These are phyloP conservation scores for Eucalyptus sideroxylon DNA, from an alignment of 345 rosid species.

Conservation along the genomic window DNA sequence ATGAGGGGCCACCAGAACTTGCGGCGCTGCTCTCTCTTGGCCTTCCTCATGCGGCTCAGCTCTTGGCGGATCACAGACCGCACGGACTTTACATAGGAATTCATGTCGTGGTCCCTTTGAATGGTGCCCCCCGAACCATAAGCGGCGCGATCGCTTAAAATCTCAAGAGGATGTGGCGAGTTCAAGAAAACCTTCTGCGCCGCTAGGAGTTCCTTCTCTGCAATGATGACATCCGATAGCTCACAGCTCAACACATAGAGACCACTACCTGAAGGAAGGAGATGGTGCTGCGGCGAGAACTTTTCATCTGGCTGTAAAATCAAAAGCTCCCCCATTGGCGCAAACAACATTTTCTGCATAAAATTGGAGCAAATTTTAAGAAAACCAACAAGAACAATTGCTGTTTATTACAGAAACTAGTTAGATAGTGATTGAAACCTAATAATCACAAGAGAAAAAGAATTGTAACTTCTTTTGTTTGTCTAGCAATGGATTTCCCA, in stretches of 20 bases:
- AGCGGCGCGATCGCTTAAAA: constrained; percentile 70
- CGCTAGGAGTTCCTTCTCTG: constrained; percentile 51
- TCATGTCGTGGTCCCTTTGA: constrained; percentile 88
- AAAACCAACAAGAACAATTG: not conserved
- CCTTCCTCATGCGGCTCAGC: constrained; percentile 47
- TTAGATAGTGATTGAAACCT: not conserved
- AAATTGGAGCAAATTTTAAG: not conserved
- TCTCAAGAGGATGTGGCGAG: constrained; percentile 98
- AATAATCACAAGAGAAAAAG: not conserved
- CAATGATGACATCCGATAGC: constrained; percentile 19
- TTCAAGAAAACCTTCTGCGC: constrained; percentile 70
- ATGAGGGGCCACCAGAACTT: constrained; percentile 67
- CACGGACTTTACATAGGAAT: constrained; percentile 63
- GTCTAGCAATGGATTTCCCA: not conserved
- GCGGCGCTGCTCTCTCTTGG: constrained; percentile 38
- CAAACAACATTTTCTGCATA: constrained; percentile 59
- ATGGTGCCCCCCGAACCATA: constrained; percentile 87
- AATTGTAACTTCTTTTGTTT: not conserved
- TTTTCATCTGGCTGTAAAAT: constrained; percentile 89
- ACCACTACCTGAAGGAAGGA: constrained; percentile 91
- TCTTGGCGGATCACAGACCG: constrained; percentile 59
- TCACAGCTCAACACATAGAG: constrained; percentile 45
- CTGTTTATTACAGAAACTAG: not conserved
- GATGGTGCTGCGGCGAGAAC: constrained; percentile 77
- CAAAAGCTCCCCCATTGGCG: constrained; percentile 93